These are phyloP conservation scores for Balakata baccata DNA, from an alignment of 345 rosid species.

Conservation along the genomic window DNA sequence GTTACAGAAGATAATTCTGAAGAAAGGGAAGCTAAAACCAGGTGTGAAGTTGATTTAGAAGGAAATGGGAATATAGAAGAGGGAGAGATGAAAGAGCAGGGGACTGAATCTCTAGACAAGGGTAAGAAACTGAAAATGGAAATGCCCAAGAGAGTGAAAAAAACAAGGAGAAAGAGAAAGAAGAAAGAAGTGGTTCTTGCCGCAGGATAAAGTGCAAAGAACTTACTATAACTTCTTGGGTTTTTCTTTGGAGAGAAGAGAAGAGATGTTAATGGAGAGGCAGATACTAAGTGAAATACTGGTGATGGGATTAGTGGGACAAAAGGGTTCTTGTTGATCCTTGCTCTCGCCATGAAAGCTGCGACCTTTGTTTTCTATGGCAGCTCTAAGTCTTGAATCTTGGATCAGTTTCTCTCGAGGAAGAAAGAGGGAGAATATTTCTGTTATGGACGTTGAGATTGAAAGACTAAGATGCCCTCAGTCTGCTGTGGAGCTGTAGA, in stretches of 20 bases:
- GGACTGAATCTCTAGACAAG: conserved; percentile 26
- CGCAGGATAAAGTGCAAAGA: conserved; percentile 22
- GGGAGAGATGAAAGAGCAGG: conserved; percentile 37
- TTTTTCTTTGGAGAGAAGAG: conserved; percentile 48
- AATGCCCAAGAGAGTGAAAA: conserved; percentile 49
- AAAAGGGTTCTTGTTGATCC: conserved; percentile 43
- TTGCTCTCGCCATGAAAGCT: conserved; percentile 53
- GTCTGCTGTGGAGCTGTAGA: neutral
- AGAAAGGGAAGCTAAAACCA: conserved; percentile 42
- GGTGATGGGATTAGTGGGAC: conserved; percentile 37
- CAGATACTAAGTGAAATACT: conserved; percentile 31
- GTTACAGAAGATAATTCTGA: conserved; percentile 10
- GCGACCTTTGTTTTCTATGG: neutral
- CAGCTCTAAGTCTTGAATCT: neutral
- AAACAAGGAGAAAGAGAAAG: conserved; percentile 43
- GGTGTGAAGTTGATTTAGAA: conserved; percentile 21
- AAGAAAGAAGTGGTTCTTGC: conserved; percentile 23
- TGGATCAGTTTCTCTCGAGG: neutral
- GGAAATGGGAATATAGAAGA: conserved; percentile 35
- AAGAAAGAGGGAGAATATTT: neutral
- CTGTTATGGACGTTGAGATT: neutral
- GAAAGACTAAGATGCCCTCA: conserved; percentile 1
- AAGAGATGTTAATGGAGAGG: conserved; percentile 34
- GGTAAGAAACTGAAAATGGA: conserved; percentile 36
- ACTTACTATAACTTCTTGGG: conserved; percentile 37